Evolutionary conservation across 208 protist species (phyloP).

Genomic region (Sergeia podlipaevii): DNA sequence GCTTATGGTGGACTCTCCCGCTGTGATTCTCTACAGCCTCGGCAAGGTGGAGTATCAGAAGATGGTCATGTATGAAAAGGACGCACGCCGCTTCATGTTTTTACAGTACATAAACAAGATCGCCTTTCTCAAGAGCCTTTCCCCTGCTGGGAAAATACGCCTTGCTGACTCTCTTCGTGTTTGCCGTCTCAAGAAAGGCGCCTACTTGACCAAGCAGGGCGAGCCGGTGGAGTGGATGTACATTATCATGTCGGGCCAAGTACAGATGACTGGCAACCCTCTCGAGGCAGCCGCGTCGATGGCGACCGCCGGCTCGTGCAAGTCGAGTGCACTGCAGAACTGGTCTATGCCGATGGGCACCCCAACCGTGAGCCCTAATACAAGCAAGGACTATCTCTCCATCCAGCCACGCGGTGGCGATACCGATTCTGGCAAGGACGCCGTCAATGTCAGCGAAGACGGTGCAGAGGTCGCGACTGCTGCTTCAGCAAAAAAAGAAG

Average conservation of each 20-base stretch:
- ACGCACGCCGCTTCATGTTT: conserved; percentile 40
- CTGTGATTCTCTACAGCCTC: conserved; percentile 45
- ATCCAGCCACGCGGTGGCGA: too few relatives aligned
- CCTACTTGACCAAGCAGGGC: conserved; percentile 33
- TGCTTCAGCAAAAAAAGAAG: too few relatives aligned
- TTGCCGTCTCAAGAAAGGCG: conserved; percentile 33
- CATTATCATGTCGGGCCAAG: conserved; percentile 65
- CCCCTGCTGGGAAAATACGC: conserved; percentile 28
- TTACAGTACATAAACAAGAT: conserved; percentile 49
- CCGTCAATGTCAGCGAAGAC: too few relatives aligned
- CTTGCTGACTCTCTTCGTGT: conserved; percentile 62
- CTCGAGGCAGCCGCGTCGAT: too few relatives aligned
- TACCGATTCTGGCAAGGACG: too few relatives aligned
- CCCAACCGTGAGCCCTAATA: too few relatives aligned
- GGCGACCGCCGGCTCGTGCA: too few relatives aligned
- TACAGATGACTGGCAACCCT: conserved; percentile 36
- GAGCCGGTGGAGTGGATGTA: conserved; percentile 72
- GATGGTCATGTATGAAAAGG: conserved; percentile 46
- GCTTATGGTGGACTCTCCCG: conserved; percentile 21
- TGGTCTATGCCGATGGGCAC: too few relatives aligned
- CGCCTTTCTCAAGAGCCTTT: conserved; percentile 35
- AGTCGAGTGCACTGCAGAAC: too few relatives aligned
- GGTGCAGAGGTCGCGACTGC: background rate
- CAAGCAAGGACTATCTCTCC: too few relatives aligned
- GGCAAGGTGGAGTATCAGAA: conserved; percentile 42